Evolutionary conservation across 495 filamentous ascomycete genomes (phyloP).

Genomic region (Annulohypoxylon bovei): DNA sequence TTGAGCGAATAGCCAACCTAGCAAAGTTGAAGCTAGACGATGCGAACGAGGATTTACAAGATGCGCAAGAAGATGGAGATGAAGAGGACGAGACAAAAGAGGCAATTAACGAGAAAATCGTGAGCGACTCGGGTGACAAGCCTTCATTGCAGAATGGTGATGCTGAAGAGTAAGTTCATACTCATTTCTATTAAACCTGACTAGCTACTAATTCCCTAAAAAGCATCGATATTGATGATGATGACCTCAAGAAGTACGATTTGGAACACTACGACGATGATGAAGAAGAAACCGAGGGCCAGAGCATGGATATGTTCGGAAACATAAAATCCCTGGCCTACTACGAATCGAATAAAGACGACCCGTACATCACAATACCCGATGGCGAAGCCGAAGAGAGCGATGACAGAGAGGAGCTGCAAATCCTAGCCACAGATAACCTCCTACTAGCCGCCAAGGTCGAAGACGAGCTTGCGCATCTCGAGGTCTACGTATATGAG

Average conservation of each 20-base stretch:
- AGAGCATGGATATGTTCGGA: conserved; percentile 90
- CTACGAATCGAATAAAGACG: conserved; percentile 89
- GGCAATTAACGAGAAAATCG: conserved; percentile 26
- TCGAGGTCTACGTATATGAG: conserved; percentile 98
- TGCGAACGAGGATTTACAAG: conserved; percentile 83
- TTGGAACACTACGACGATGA: conserved; percentile 93
- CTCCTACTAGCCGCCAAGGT: conserved; percentile 89
- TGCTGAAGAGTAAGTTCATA: conserved; percentile 49
- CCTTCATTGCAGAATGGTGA: conserved; percentile 42
- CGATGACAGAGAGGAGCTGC: conserved; percentile 92
- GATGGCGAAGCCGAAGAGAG: conserved; percentile 75
- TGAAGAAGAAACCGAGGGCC: conserved; percentile 68
- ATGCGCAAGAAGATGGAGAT: conserved; percentile 62
- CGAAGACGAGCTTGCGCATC: conserved; percentile 95
- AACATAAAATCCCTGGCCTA: conserved; percentile 93
- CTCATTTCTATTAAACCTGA: background rate
- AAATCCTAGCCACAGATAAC: conserved; percentile 93
- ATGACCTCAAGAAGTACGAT: conserved; percentile 94
- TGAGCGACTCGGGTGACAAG: conserved; percentile 41
- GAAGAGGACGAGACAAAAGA: conserved; percentile 47
- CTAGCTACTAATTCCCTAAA: conserved; percentile 33
- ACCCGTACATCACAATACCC: conserved; percentile 93
- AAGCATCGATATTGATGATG: conserved; percentile 69
- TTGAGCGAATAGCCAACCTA: conserved; percentile 86
- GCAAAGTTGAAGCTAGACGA: conserved; percentile 93